phyloP scores from a whole-genome alignment of 805 yeast species.

The Saccharomycopsis fermentans region DNA sequence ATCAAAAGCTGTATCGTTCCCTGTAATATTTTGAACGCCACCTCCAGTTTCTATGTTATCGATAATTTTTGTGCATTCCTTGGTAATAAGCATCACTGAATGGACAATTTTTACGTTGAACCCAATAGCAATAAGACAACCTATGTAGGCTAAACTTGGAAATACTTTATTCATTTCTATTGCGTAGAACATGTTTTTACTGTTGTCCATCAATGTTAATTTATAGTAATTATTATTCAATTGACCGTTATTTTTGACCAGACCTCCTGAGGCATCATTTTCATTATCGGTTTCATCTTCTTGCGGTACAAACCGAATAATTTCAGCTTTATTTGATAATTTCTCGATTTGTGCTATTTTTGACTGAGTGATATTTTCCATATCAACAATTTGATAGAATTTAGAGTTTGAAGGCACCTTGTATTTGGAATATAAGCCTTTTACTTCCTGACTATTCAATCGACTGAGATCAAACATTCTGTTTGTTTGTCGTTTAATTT shows the following conservation, averaged over 20 bases:
- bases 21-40: background rate
- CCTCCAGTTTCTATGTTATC: conserved; percentile 26
- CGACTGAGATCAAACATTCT: background rate
- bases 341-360: conserved; percentile 43
- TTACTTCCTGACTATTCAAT: background rate
- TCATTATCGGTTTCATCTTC: conserved; percentile 19
- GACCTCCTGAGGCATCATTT: conserved; percentile 21
- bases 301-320: conserved; percentile 43
- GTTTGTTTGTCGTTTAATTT: too few relatives aligned
- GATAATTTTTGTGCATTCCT: conserved; percentile 24
- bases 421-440: background rate
- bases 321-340: conserved; percentile 43
- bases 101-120: conserved; percentile 37
- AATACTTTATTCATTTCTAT: conserved; percentile 45
- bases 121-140: conserved; percentile 27
- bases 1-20: background rate
- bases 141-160: conserved; percentile 50
- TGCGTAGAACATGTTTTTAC: conserved; percentile 45
- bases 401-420: background rate
- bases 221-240: conserved; percentile 30
- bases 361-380: conserved; percentile 45
- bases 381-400: conserved; percentile 37
- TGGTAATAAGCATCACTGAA: conserved; percentile 31
- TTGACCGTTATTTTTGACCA: conserved; percentile 18
- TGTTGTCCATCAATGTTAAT: conserved; percentile 45